Evolutionary conservation across 176 grass and related monocot genomes (phyloP), one percentile per base, ranked within the genome.

Genomic region (Paspalum vaginatum): DNA sequence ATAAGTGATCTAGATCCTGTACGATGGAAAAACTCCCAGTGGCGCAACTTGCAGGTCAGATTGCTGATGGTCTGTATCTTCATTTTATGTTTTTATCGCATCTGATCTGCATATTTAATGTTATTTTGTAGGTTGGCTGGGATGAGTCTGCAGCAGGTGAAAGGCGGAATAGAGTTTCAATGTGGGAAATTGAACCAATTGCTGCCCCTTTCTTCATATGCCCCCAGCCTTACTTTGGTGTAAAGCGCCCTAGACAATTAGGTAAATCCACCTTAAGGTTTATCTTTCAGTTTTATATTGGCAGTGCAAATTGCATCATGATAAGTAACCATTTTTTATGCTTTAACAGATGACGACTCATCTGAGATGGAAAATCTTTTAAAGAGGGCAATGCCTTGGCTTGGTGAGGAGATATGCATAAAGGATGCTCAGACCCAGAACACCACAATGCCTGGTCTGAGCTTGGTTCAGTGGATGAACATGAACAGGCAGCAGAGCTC

Each of bases 21-120:
- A n/a, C 89, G 97, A 72, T 99, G 97, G 97, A 99, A 99, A 81
- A 96, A 91, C 61, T 99, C 97, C 39, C 97, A 99, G 25, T 99
- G 97, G 97, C 87, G 91, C 17, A 99, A 93, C 85, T 88, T 99
- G 65, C 97, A 99, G 90, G 97, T 99, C 82, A 39, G 61, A 72
- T 65, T 90, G 58, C 46, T 37, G 45, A 81, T 67, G 5, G 76
- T 41, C 62, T 24, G 27, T 51, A 53, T 21, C 17, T 62, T n/a
- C 11, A 44, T 27, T 68, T 54, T 24, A 14, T 75, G 46, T 78
- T 68, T 6, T 40, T 32, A 32, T 32, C 3, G 8, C 42, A 86
- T 59, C 49, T 7, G 27, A 40, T 79, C n/a, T 63, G 39, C 62
- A 52, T 8, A 74, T 88, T 60, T 84, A 32, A 60, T 57, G 16